Evolutionary conservation across 148 eudicot species (phyloP).

Genomic region (Oxyria digyna): DNA sequence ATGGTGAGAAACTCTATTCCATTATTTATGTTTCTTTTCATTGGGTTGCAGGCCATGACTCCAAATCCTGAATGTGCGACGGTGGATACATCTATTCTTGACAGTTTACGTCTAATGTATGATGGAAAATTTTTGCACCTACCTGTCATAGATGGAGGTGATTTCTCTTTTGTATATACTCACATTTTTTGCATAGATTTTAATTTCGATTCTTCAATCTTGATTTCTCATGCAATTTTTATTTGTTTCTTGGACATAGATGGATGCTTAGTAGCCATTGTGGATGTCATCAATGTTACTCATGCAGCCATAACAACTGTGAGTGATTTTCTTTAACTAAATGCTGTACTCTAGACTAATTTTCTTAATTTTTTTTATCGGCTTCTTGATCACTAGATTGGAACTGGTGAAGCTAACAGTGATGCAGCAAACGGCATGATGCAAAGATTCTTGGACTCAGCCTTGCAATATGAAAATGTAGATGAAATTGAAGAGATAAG

Average conservation of each 20-base stretch:
- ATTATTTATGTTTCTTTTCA: not conserved
- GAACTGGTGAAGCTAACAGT: conserved; percentile 3
- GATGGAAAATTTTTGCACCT: conserved; percentile 8
- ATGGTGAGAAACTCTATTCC: not conserved
- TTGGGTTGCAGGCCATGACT: not conserved
- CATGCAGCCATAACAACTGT: conserved; percentile 5
- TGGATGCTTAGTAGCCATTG: conserved; percentile 3
- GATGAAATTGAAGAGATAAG: conserved; percentile 5
- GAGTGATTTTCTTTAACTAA: not conserved
- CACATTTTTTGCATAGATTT: not conserved
- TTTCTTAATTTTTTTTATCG: not conserved
- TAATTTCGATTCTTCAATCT: not conserved
- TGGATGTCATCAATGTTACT: conserved; percentile 7
- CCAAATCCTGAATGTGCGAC: conserved; percentile 7
- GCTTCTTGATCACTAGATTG: not conserved
- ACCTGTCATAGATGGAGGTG: conserved; percentile 7
- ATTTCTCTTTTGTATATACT: not conserved
- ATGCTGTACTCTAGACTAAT: no score
- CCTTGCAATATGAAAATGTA: not conserved
- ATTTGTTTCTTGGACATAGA: not conserved
- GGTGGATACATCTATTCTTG: conserved; percentile 7
- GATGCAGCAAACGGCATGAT: not conserved
- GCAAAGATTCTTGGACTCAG: conserved; percentile 11
- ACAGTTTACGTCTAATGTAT: conserved; percentile 6
- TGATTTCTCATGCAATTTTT: not conserved